Evolutionary conservation across 2,329 filamentous ascomycete species (phyloP).

Genomic region (Lasiodiplodia gonubiensis): DNA sequence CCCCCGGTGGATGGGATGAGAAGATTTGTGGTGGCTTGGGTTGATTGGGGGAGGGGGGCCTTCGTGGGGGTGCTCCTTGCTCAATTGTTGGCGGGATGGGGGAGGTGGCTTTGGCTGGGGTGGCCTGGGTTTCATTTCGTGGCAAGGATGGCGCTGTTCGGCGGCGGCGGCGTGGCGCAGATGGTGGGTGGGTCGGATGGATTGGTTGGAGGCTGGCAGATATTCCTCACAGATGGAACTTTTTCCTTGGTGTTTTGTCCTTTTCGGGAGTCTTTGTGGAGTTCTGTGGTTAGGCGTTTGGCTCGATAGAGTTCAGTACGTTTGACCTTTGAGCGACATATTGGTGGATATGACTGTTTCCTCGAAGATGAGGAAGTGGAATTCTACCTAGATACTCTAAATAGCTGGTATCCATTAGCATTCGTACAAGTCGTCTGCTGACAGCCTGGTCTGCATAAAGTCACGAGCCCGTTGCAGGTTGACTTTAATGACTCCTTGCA

Average conservation of each 20-base stretch:
- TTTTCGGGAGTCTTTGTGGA: neutral
- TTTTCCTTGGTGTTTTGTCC: neutral
- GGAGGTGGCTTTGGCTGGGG: neutral
- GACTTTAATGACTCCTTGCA: too few relatives aligned
- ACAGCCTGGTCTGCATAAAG: too few relatives aligned
- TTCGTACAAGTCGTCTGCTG: too few relatives aligned
- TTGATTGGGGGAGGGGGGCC: neutral
- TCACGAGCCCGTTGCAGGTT: too few relatives aligned
- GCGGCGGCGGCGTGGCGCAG: neutral
- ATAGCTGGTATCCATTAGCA: too few relatives aligned
- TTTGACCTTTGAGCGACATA: too few relatives aligned
- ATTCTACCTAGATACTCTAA: too few relatives aligned
- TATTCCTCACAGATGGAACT: neutral
- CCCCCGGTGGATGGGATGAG: neutral
- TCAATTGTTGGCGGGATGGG: neutral
- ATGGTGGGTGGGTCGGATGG: neutral
- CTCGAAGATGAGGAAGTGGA: too few relatives aligned
- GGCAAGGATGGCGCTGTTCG: neutral
- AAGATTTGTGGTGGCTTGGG: neutral
- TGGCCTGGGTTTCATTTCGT: neutral
- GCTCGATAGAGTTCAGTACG: too few relatives aligned
- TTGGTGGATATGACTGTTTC: too few relatives aligned
- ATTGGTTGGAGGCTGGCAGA: neutral
- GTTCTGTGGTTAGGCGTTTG: too few relatives aligned
- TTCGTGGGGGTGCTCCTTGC: neutral